phyloP scores from a whole-genome alignment of 2,329 filamentous ascomycete species.

The Alternaria conjuncta region DNA sequence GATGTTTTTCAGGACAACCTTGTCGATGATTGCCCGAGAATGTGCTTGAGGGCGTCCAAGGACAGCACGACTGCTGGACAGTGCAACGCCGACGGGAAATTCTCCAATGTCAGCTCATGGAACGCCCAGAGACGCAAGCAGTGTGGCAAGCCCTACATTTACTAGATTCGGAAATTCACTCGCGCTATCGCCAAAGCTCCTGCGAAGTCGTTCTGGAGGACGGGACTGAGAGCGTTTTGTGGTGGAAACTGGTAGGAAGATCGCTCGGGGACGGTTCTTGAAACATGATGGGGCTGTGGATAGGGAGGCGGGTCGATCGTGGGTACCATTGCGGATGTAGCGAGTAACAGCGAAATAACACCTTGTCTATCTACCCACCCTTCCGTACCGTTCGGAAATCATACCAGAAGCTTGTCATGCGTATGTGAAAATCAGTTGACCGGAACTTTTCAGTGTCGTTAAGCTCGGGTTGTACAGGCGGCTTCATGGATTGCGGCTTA shows the following conservation, averaged over 20 bases:
- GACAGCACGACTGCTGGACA: not conserved
- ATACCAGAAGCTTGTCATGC: not conserved
- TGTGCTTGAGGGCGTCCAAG: not conserved
- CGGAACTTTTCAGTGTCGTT: not conserved
- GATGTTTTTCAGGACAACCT: not conserved
- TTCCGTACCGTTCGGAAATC: not conserved
- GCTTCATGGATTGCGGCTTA: not conserved
- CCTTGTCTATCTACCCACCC: not conserved
- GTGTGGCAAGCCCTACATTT: not conserved
- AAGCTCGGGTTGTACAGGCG: not conserved
- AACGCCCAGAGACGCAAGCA: not conserved
- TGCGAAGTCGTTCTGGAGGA: constrained; percentile 12
- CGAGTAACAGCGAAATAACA: not conserved
- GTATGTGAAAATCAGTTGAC: not conserved
- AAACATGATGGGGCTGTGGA: constrained; percentile 22
- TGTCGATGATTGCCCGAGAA: not conserved
- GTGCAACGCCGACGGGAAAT: constrained; percentile 2
- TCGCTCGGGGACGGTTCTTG: constrained; percentile 16
- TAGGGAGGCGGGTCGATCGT: constrained; percentile 5
- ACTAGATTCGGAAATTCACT: not conserved
- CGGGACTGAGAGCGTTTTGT: constrained; percentile 16
- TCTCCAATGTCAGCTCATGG: not conserved
- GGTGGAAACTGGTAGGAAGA: constrained; percentile 4
- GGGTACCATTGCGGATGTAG: not conserved
- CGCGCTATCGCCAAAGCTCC: not conserved